phyloP scores from a whole-genome alignment of 1,284 basidiomycete species.

The Pseudozyma sp. region DNA sequence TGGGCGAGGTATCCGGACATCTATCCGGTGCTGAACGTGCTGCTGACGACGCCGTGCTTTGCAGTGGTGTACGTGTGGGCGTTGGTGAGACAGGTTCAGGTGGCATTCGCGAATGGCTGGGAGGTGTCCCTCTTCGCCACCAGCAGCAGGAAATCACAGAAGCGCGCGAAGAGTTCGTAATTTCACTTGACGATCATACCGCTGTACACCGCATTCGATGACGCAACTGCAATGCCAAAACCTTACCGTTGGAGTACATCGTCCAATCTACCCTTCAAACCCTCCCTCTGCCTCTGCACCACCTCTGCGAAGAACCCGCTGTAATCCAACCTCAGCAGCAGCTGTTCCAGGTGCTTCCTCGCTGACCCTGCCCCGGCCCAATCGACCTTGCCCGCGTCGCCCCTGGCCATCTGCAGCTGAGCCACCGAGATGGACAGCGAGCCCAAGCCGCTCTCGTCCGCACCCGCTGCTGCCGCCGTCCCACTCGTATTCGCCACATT shows the following conservation, averaged over 20 bases:
- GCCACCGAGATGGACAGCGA: slow-evolving; percentile 29
- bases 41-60: slow-evolving; percentile 84
- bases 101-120: slow-evolving; percentile 63
- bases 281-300: slow-evolving; percentile 23
- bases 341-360: slow-evolving; percentile 82
- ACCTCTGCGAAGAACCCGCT: slow-evolving; percentile 78
- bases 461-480: neutral
- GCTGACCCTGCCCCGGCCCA: slow-evolving; percentile 69
- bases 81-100: slow-evolving; percentile 62
- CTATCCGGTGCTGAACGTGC: slow-evolving; percentile 84
- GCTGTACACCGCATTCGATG: neutral
- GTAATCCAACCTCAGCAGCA: slow-evolving; percentile 84
- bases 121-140: slow-evolving; percentile 10
- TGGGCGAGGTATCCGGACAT: slow-evolving; percentile 86
- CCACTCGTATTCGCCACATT: neutral
- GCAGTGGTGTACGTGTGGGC: slow-evolving; percentile 72
- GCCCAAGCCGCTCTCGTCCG: slow-evolving; percentile 32
- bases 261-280: slow-evolving; percentile 11
- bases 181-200: neutral
- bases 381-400: neutral
- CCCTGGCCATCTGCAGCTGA: slow-evolving; percentile 17
- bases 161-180: neutral
- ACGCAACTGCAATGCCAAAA: neutral
- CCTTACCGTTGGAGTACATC: slow-evolving; percentile 8
- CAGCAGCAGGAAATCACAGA: neutral